These are phyloP conservation scores for Ogataea pini DNA, from an alignment of 805 yeast species.

Conservation along the genomic window DNA sequence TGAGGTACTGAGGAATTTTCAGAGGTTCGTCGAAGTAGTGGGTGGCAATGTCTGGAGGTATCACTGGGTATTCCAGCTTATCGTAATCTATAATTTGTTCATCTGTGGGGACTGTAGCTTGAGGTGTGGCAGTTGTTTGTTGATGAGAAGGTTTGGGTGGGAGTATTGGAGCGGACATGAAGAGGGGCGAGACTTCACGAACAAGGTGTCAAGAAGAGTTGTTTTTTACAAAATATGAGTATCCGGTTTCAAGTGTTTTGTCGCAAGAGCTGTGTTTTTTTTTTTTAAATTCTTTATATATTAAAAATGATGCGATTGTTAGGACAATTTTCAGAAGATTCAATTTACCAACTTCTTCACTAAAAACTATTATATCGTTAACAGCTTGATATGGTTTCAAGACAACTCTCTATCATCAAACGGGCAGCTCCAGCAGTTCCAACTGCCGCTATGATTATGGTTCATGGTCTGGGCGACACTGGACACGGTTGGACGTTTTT, in stretches of 20 bases:
- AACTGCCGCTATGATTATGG: conserved; percentile 67
- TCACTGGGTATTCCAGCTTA: conserved; percentile 26
- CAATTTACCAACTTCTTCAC: background rate
- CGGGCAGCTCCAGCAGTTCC: conserved; percentile 44
- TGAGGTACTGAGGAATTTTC: conserved; percentile 25
- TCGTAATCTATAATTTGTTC: conserved; percentile 19
- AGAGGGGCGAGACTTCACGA: too few relatives aligned
- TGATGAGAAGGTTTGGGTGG: conserved; percentile 8
- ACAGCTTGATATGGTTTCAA: background rate
- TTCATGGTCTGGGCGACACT: conserved; percentile 92
- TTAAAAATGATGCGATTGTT: background rate
- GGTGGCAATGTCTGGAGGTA: conserved; percentile 20
- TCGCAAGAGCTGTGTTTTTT: too few relatives aligned
- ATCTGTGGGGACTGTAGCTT: background rate
- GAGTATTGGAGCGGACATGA: conserved; percentile 12
- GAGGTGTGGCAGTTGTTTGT: background rate
- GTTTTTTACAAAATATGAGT: too few relatives aligned
- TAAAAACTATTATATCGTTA: background rate
- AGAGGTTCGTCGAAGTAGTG: conserved; percentile 10
- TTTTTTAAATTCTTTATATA: too few relatives aligned
- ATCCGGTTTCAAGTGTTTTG: too few relatives aligned
- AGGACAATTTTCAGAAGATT: background rate
- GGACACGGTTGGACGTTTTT: conserved; percentile 90
- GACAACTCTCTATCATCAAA: conserved; percentile 34
- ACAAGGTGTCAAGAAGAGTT: too few relatives aligned